A percentile compares a stretch with the other conserved stretches of the same genome.
Evolutionary conservation across 139 green algal genomes (phyloP).

Genomic region (Auxenochlorella pyrenoidosa): DNA sequence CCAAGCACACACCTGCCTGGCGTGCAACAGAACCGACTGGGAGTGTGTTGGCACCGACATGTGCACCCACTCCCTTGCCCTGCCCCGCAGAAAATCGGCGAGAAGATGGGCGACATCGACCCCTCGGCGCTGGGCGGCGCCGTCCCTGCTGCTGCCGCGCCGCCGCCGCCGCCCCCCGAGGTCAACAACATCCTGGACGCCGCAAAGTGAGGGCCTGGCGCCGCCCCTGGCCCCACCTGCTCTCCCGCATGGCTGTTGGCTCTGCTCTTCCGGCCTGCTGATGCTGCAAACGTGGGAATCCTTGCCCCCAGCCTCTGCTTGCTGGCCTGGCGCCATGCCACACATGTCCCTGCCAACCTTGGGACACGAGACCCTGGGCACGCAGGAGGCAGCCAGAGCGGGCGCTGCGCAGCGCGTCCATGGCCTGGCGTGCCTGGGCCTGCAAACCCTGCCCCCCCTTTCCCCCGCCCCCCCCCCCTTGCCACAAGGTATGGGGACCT

Average conservation of each 20-base stretch:
- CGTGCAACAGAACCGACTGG: no score
- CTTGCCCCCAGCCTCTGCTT: no score
- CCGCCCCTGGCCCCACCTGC: neutral
- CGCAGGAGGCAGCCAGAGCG: no score
- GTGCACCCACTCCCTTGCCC: no score
- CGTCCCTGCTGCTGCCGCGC: conserved; percentile 17
- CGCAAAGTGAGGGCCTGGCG: conserved; percentile 61
- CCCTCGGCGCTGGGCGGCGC: neutral
- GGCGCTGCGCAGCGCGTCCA: no score
- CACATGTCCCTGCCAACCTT: no score
- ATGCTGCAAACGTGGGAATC: neutral
- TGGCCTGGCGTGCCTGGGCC: no score
- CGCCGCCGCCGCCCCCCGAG: conserved; percentile 50
- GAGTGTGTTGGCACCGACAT: no score
- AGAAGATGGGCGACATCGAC: conserved; percentile 67
- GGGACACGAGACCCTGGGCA: no score
- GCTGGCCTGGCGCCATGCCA: no score
- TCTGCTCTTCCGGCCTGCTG: neutral
- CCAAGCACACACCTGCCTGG: no score
- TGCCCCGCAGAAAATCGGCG: conserved; percentile 70
- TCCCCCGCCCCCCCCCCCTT: neutral
- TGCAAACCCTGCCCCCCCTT: neutral
- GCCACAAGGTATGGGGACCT: conserved; percentile 74
- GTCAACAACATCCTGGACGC: conserved; percentile 86
- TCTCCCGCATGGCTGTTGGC: neutral